Conservation (phyloP, 352 stramenopile genomes). For the Globisporangium middletonii region DNA sequence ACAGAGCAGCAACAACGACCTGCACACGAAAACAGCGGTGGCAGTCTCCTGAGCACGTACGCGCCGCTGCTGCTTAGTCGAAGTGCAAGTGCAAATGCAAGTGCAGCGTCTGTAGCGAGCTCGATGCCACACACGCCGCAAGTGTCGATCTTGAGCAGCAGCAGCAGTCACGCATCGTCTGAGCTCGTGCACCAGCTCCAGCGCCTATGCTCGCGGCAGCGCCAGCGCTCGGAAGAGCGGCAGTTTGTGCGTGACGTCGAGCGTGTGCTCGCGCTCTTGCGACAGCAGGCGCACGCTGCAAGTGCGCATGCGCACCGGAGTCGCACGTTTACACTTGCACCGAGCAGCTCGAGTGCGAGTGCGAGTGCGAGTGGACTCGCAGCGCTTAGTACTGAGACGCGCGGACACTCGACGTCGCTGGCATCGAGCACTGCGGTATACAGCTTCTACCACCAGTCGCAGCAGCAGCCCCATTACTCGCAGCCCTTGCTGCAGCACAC, state of each 20-base stretch:
- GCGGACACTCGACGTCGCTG: constrained; percentile 11
- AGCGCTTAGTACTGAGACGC: not conserved
- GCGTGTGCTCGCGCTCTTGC: constrained; percentile 39
- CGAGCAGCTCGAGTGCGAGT: constrained; percentile 2
- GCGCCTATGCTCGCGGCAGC: constrained; percentile 53
- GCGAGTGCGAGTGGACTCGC: not conserved
- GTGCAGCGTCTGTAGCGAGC: no score
- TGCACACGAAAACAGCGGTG: no score
- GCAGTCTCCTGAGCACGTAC: no score
- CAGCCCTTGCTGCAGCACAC: not conserved
- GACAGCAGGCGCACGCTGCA: constrained; percentile 14
- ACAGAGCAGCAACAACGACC: no score
- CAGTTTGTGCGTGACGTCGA: constrained; percentile 65
- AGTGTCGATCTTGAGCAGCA: not conserved
- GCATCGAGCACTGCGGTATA: not conserved
- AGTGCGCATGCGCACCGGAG: not conserved
- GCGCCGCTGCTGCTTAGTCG: no score
- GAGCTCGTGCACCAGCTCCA: constrained; percentile 58
- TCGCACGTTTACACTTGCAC: not conserved
- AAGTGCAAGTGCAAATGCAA: no score
- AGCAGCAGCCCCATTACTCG: not conserved
- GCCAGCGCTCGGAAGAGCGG: constrained; percentile 55
- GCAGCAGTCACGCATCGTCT: not conserved
- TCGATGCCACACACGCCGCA: no score
- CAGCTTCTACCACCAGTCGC: not conserved